phyloP scores from a whole-genome alignment of 306 rosid species.

The Erythrophleum fordii region DNA sequence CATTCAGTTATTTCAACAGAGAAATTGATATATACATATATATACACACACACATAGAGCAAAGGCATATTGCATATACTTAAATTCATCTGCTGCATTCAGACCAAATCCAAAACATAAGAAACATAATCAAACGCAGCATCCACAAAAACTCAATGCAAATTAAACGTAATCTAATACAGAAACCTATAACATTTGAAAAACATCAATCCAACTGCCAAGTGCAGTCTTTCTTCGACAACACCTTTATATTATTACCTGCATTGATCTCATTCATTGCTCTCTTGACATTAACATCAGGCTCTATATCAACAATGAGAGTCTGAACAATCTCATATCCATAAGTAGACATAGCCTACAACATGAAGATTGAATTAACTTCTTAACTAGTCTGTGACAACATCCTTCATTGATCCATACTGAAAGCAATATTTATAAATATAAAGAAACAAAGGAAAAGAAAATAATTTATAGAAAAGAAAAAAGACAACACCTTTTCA shows the following conservation, averaged over 20 bases:
- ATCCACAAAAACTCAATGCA: slow-evolving; percentile 1
- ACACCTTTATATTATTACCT: slow-evolving; percentile 46
- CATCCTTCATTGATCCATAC: not conserved
- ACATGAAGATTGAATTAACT: slow-evolving; percentile 21
- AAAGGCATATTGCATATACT: slow-evolving; percentile 3
- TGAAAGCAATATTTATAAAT: not conserved
- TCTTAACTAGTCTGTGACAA: slow-evolving; percentile 9
- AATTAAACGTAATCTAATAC: slow-evolving; percentile 2
- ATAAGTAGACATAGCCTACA: slow-evolving; percentile 69
- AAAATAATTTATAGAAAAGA: not conserved
- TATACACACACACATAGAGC: not conserved
- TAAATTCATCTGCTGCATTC: slow-evolving; percentile 32
- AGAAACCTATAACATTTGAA: not conserved
- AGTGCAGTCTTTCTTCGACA: not conserved
- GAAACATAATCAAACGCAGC: not conserved
- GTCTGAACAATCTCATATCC: slow-evolving; percentile 76
- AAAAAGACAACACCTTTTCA: slow-evolving; percentile 58
- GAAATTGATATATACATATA: not conserved
- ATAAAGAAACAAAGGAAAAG: slow-evolving; percentile 5
- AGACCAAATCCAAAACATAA: not conserved
- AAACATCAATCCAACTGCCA: not conserved
- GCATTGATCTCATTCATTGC: slow-evolving; percentile 83
- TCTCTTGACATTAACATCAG: slow-evolving; percentile 63
- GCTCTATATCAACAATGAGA: slow-evolving; percentile 70
- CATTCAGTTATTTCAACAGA: not conserved